These are phyloP conservation scores for Cerrena zonata DNA, from an alignment of 1,284 basidiomycete species.

Conservation along the genomic window DNA sequence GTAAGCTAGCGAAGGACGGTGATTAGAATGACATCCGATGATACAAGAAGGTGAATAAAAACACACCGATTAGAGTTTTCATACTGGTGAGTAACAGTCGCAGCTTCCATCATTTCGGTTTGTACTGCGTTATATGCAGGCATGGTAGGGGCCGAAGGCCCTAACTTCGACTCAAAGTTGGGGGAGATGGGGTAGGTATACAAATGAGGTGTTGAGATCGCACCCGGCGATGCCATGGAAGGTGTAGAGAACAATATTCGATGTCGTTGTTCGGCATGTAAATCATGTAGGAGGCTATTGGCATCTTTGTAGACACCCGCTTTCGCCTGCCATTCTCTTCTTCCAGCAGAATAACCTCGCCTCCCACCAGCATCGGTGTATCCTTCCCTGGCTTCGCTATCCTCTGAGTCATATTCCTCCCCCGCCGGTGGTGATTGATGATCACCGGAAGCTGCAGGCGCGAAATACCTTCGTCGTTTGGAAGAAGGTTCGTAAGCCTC, in stretches of 20 bases:
- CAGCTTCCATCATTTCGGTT: slow-evolving; percentile 26
- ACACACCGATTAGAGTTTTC: slow-evolving; percentile 58
- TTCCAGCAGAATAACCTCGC: slow-evolving; percentile 19
- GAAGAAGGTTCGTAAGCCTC: slow-evolving; percentile 23
- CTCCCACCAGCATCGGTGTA: slow-evolving; percentile 5
- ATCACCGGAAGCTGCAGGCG: slow-evolving; percentile 19
- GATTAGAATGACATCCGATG: neutral
- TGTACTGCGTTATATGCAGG: neutral
- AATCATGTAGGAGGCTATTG: slow-evolving; percentile 59
- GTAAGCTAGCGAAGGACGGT: slow-evolving; percentile 27
- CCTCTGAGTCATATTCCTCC: slow-evolving; percentile 18
- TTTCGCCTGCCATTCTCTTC: slow-evolving; percentile 18
- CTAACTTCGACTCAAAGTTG: neutral
- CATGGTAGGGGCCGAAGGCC: neutral
- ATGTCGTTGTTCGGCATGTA: slow-evolving; percentile 63
- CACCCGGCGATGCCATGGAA: slow-evolving; percentile 17
- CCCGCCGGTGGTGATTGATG: slow-evolving; percentile 21
- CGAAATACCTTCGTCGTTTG: slow-evolving; percentile 31
- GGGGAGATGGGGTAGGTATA: neutral
- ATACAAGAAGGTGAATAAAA: neutral
- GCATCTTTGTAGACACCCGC: slow-evolving; percentile 45
- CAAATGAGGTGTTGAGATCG: neutral
- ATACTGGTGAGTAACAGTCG: slow-evolving; percentile 52
- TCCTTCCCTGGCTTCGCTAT: neutral
- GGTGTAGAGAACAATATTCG: slow-evolving; percentile 39